Evolutionary conservation across 495 filamentous ascomycete genomes (phyloP), one percentile per base, ranked within the genome.

Genomic region (Xylaria palmicola): DNA sequence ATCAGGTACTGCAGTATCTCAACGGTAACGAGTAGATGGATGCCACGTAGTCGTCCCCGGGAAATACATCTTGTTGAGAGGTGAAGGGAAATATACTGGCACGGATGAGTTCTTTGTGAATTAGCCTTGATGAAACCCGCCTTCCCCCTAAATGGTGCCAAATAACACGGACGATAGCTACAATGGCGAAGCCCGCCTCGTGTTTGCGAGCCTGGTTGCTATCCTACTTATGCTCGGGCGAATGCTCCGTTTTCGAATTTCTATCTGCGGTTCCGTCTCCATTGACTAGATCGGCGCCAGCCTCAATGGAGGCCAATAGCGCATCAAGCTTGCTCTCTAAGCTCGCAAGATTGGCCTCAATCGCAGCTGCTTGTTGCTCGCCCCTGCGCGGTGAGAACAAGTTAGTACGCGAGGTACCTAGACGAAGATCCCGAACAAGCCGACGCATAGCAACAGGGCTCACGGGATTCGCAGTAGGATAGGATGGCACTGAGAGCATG

Each of bases 281-380:
- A 26, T 43, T 15, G 37, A 26, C 19, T 6, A 39, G 26, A 22
- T 39, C 26, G 44, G 56, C 13, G 0, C 13, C 57, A n/a, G 57
- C 63, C 58, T 77, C 74, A 41, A 79, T 59, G 30, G 69, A 73
- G 39, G 80, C 79, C 20, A 86, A 68, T 6, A 86, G 60, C 48
- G 73, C 77, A 56, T 86, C 82, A 37, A 86, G 77, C 65, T 80
- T 85, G 61, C 65, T 75, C 67, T 86, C 82, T 20, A 86, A 63
- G 34, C 45, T 78, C 7, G 75, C 74, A 56, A 86, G 66, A 53
- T 76, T 77, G n/a, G 77, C 71, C 66, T 86, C 83, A n/a, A 86
- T 70, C 53, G 74, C 75, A 10, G 77, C 63, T 26, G 83, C 83
- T 19, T 82, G 77, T 63, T 78, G 75, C 60, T 86, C 83, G 60